A percentile compares a stretch with the other conserved stretches of the same genome.
These are phyloP conservation scores for Fraxinus floribunda DNA, from an alignment of 305 asterid species.

Conservation along the genomic window DNA sequence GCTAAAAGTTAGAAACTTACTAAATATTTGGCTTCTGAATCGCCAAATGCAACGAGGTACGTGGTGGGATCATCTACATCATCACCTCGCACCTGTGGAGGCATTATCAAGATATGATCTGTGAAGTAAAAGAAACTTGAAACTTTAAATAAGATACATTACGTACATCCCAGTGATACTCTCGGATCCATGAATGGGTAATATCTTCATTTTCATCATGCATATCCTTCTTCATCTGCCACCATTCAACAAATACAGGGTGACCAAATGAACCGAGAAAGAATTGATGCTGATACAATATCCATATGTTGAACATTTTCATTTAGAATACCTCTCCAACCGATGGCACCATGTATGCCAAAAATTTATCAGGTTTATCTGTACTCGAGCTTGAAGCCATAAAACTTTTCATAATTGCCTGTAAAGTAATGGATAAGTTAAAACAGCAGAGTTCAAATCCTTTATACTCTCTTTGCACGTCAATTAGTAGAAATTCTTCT, in stretches of 20 bases:
- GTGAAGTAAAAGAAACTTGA: constrained; percentile 11
- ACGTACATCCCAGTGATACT: constrained; percentile 93
- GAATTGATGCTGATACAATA: background rate
- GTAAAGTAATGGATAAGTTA: constrained; percentile 33
- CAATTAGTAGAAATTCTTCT: background rate
- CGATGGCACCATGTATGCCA: constrained; percentile 94
- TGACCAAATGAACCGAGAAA: constrained; percentile 6
- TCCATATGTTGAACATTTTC: background rate
- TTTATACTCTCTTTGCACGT: constrained; percentile 3
- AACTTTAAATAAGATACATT: constrained; percentile 2
- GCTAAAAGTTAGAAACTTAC: constrained; percentile 36
- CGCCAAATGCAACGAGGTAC: constrained; percentile 71
- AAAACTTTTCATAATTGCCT: constrained; percentile 96
- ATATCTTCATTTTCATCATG: constrained; percentile 83
- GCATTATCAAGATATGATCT: constrained; percentile 14
- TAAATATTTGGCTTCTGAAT: constrained; percentile 66
- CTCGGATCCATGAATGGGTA: constrained; percentile 86
- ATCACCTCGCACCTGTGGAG: constrained; percentile 72
- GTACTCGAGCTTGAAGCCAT: constrained; percentile 55
- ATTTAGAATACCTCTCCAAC: constrained; percentile 49
- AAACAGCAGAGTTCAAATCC: background rate
- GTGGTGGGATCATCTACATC: constrained; percentile 82
- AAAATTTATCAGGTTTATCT: constrained; percentile 68
- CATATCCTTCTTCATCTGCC: constrained; percentile 82
- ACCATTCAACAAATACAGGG: constrained; percentile 26